These are phyloP conservation scores for Sistotremastrum niveocremeum DNA, from an alignment of 768 basidiomycete species.

Conservation along the genomic window DNA sequence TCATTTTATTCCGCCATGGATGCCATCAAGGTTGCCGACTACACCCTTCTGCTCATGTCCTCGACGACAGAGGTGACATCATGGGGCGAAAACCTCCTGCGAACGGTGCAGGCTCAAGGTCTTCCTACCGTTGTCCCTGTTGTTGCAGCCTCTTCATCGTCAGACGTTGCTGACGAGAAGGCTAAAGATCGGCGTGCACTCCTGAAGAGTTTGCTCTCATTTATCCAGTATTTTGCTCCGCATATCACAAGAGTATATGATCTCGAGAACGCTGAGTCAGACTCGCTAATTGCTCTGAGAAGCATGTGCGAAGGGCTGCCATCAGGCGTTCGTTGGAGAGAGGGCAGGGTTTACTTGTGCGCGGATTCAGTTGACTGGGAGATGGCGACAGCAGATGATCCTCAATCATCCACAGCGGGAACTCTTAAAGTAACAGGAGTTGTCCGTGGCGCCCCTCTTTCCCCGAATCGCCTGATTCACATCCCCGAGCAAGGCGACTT, in stretches of 20 bases:
- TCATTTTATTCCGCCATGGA: constrained; percentile 70
- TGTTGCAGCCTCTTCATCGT: constrained; percentile 37
- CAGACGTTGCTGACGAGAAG: constrained; percentile 18
- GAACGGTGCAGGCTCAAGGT: constrained; percentile 83
- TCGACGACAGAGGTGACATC: constrained; percentile 66
- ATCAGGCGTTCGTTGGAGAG: constrained; percentile 66
- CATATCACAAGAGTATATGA: constrained; percentile 66
- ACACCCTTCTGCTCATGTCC: constrained; percentile 76
- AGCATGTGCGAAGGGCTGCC: constrained; percentile 79
- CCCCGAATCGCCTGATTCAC: constrained; percentile 77
- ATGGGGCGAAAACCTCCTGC: constrained; percentile 79
- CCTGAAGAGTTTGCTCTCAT: constrained; percentile 82
- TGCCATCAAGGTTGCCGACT: constrained; percentile 79
- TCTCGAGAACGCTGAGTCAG: constrained; percentile 39
- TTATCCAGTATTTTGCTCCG: constrained; percentile 91
- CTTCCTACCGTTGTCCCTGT: constrained; percentile 74
- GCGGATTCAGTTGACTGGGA: constrained; percentile 53
- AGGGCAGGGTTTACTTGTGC: constrained; percentile 64
- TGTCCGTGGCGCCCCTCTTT: constrained; percentile 66
- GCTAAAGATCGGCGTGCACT: constrained; percentile 52
- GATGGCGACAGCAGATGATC: constrained; percentile 4
- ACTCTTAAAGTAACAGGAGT: constrained; percentile 67
- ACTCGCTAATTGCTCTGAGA: constrained; percentile 60
- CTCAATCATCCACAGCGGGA: constrained; percentile 27
- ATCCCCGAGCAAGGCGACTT: constrained; percentile 83